phyloP scores from a whole-genome alignment of 2,329 filamentous ascomycete species.

The Nannizziopsis arthrosporioides region DNA sequence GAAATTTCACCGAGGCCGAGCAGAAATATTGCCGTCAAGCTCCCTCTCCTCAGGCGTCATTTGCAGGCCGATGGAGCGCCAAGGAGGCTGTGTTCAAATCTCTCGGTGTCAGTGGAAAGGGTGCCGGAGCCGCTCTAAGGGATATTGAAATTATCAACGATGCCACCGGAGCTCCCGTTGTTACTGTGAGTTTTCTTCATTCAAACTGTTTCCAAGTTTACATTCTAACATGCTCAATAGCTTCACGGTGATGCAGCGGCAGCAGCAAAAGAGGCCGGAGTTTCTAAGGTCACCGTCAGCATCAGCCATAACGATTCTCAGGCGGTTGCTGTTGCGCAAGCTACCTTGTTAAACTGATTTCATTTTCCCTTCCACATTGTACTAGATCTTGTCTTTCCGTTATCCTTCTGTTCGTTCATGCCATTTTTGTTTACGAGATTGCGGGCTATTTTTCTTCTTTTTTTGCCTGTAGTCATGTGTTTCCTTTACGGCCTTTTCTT shows the following conservation, averaged over 20 bases:
- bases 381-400: neutral
- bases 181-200: slow-evolving; percentile 54
- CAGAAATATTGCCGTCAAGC: slow-evolving; percentile 76
- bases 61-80: slow-evolving; percentile 89
- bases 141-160: slow-evolving; percentile 87
- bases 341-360: slow-evolving; percentile 44
- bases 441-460: neutral
- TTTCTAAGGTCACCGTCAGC: slow-evolving; percentile 81
- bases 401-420: neutral
- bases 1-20: slow-evolving; percentile 83
- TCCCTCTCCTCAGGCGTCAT: slow-evolving; percentile 72
- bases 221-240: slow-evolving; percentile 43
- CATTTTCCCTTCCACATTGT: neutral
- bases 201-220: neutral
- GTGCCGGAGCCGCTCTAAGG: slow-evolving; percentile 77
- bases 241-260: slow-evolving; percentile 73
- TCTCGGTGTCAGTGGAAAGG: slow-evolving; percentile 72
- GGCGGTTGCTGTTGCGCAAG: slow-evolving; percentile 85
- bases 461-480: neutral
- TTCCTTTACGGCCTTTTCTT: slow-evolving; percentile 3
- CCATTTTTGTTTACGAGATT: neutral
- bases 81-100: slow-evolving; percentile 99
- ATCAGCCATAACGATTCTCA: slow-evolving; percentile 94
- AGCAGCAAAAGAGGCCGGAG: slow-evolving; percentile 73
- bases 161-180: slow-evolving; percentile 68